These are phyloP conservation scores for Candida pseudofarinosa DNA, from an alignment of 805 yeast genomes.

Conservation along the genomic window DNA sequence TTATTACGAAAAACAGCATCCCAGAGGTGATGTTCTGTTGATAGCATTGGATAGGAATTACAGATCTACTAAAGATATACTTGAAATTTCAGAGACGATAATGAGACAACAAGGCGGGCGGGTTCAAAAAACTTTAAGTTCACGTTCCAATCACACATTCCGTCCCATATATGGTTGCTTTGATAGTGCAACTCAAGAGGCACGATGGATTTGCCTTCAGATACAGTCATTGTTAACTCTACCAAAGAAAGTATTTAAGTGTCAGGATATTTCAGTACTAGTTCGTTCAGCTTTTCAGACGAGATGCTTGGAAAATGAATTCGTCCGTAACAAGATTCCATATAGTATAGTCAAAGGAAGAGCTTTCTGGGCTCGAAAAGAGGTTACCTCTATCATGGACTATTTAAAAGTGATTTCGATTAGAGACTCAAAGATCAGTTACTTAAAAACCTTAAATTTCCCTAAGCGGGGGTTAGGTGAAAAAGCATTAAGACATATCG, in stretches of 20 bases:
- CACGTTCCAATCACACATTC: conserved; percentile 41
- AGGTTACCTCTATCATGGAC: conserved; percentile 59
- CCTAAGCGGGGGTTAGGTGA: conserved; percentile 71
- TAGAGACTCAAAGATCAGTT: conserved; percentile 57
- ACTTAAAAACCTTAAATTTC: conserved; percentile 50
- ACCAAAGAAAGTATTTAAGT: conserved; percentile 40
- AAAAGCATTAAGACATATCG: conserved; percentile 39
- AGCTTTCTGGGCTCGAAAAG: conserved; percentile 77
- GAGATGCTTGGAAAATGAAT: conserved; percentile 58
- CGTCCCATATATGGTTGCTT: conserved; percentile 46
- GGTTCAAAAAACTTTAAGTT: conserved; percentile 37
- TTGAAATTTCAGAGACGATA: conserved; percentile 58
- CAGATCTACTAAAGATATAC: conserved; percentile 68
- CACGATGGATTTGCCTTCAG: conserved; percentile 53
- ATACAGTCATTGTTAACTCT: conserved; percentile 44
- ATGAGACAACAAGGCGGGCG: conserved; percentile 60
- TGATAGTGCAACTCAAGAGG: conserved; percentile 48
- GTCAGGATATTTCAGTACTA: conserved; percentile 67
- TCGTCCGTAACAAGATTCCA: conserved; percentile 55
- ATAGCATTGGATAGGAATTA: conserved; percentile 66
- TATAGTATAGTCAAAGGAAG: conserved; percentile 67
- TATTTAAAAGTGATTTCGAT: conserved; percentile 60
- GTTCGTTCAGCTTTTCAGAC: conserved; percentile 64
- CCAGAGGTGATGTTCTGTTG: conserved; percentile 14
- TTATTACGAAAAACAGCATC: conserved; percentile 23